These are phyloP conservation scores for Vigna mungo DNA, from an alignment of 306 rosid species.

Conservation along the genomic window DNA sequence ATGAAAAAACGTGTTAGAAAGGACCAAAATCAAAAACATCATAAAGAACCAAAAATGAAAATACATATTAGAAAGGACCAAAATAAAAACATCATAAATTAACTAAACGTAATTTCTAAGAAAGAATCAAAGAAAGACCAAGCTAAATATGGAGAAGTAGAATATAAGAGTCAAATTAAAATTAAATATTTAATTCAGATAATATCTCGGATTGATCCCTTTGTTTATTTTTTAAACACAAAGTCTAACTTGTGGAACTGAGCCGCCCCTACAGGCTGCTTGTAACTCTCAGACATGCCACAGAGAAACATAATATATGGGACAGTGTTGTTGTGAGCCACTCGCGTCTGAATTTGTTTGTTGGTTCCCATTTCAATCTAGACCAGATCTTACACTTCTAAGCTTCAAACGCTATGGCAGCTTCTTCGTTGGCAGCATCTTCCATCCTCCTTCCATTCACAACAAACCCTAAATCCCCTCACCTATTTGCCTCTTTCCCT, in stretches of 20 bases:
- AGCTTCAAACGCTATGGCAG: conserved; percentile 49
- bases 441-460: conserved; percentile 42
- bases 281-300: neutral
- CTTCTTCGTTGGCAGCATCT: conserved; percentile 50
- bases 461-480: conserved; percentile 33
- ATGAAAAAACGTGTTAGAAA: too few relatives aligned
- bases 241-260: neutral
- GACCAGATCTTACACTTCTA: conserved; percentile 11
- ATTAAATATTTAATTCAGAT: neutral
- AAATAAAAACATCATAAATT: too few relatives aligned
- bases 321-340: neutral
- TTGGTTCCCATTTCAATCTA: neutral
- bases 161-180: neutral
- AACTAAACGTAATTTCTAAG: too few relatives aligned
- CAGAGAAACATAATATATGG: neutral
- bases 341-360: conserved; percentile 1
- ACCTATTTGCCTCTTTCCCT: conserved; percentile 43
- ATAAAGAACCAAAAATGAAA: too few relatives aligned
- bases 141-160: neutral
- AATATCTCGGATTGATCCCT: neutral
- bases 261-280: neutral
- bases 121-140: neutral
- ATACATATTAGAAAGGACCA: too few relatives aligned
- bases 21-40: too few relatives aligned
- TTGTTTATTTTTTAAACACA: neutral